Base-by-base conservation (phyloP, 1,139 yeast species). In the Dujonia santamariae region DNA sequence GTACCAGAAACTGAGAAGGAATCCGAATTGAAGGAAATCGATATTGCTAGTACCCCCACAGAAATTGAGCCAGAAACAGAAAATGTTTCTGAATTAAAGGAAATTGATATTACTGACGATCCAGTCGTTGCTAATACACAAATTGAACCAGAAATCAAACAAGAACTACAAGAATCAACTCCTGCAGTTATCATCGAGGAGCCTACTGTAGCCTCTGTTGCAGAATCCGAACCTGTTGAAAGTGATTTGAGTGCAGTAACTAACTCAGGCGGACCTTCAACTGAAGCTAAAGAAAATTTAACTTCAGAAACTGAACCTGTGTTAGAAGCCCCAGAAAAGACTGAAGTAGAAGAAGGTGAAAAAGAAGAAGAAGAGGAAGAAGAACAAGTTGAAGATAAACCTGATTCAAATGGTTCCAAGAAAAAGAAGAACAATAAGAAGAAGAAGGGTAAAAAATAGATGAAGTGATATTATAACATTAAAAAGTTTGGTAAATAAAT, bases 341-440 rank as follows among this genome's bases (percentile, higher is more conserved):
- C n/a, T n/a, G 28, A 26, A 7, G 28, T 11, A 26, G 18, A 26
- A 5, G 23, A 33, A 21, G 39, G 17, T 9, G 26, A 35, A 12
- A 36, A 32, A 15, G 40, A 35, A 15, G 30, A 27, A 19, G 26
- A 30, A 32, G 36, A 31, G 25, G 26, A 30, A 12, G 29, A 19
- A 17, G 27, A 8, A 21, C 17, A 16, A 23, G 13, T 8, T 6
- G 8, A 9, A n/a, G 26, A 6, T 6, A 11, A 25, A 22, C 30
- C 21, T 13, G 32, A n/a, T 22, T 14, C 25, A 24, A 8, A 26
- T 15, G 19, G 19, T 11, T 23, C 26, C 25, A 12, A 28, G n/a
- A 36, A 32, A 42, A 37, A 23, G 26, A 39, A 19, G 36, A 43
- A 27, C 43, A 39, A 27, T 37, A 32, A 28, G 45, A 37, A 30